Percentiles rank a stretch among this genome's conserved stretches.
Conservation (phyloP, 2,329 filamentous ascomycete species). For the Penicillium sp. region DNA sequence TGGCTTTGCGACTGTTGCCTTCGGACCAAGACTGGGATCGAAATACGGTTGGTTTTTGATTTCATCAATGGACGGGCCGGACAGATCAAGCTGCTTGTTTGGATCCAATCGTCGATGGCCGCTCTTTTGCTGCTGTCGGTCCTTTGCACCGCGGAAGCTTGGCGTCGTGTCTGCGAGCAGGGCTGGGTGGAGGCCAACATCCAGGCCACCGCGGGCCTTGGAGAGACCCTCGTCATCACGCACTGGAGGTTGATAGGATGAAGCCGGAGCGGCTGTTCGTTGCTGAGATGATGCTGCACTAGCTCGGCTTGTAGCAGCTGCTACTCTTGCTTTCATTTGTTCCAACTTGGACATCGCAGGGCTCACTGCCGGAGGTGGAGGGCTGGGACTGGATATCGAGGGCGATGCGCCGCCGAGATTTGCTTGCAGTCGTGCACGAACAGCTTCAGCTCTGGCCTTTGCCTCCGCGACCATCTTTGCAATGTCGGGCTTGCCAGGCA, state of each 20-base stretch:
- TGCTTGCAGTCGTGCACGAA: conserved; percentile 42
- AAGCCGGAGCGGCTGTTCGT: conserved; percentile 39
- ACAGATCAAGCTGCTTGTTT: conserved; percentile 49
- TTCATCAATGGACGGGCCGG: conserved; percentile 53
- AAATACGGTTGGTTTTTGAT: conserved; percentile 74
- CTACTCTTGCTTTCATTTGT: conserved; percentile 71
- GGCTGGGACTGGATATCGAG: conserved; percentile 31
- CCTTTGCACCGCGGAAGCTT: conserved; percentile 40
- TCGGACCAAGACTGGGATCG: conserved; percentile 60
- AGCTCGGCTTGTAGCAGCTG: conserved; percentile 59
- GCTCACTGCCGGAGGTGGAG: conserved; percentile 27
- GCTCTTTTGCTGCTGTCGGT: conserved; percentile 47
- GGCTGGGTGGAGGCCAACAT: conserved; percentile 71
- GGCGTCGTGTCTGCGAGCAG: conserved; percentile 49
- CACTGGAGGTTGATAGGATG: conserved; percentile 37
- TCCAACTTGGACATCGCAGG: conserved; percentile 62
- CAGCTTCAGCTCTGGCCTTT: conserved; percentile 44
- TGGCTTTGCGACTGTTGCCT: conserved; percentile 53
- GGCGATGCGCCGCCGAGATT: conserved; percentile 30
- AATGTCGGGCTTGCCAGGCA: conserved; percentile 39
- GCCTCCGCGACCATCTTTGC: conserved; percentile 45
- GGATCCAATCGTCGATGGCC: conserved; percentile 43
- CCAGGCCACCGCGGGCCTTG: conserved; percentile 60
- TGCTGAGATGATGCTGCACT: conserved; percentile 35
- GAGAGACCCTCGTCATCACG: conserved; percentile 45